Conservation (phyloP, 2,329 filamentous ascomycete species). For the Cryphonectria carpinicola region DNA sequence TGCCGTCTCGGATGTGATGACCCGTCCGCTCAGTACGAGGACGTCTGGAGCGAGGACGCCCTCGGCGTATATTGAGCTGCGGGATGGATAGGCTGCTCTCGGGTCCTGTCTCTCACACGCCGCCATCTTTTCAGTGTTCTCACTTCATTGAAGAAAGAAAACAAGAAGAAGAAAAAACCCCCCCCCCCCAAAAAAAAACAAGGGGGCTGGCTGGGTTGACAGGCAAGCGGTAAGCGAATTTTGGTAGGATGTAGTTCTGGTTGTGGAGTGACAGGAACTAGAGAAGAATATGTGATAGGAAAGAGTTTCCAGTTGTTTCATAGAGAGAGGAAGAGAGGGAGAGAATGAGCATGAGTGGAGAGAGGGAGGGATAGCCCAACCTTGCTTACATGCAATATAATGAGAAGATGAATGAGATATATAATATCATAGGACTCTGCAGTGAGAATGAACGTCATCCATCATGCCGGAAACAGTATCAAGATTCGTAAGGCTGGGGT, state of each 20-base stretch:
- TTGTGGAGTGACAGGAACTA: background rate
- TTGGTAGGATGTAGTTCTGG: background rate
- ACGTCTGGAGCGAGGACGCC: background rate
- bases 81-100: background rate
- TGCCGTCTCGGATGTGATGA: background rate
- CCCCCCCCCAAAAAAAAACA: too few species aligned
- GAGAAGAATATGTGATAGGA: too few species aligned
- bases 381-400: background rate
- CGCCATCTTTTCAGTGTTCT: background rate
- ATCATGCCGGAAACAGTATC: background rate
- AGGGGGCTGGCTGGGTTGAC: background rate
- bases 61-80: background rate
- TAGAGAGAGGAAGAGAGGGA: too few species aligned
- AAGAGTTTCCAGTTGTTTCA: too few species aligned
- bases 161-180: too few species aligned
- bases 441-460: background rate
- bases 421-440: background rate
- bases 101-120: background rate
- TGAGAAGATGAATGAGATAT: conserved; percentile 1
- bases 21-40: background rate
- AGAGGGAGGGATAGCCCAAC: background rate
- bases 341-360: background rate
- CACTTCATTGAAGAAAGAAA: background rate
- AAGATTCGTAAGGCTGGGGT: background rate
- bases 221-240: too few species aligned